Conservation (phyloP, 1,284 basidiomycete genomes). For the Phellopilus nigrolimitatus region DNA sequence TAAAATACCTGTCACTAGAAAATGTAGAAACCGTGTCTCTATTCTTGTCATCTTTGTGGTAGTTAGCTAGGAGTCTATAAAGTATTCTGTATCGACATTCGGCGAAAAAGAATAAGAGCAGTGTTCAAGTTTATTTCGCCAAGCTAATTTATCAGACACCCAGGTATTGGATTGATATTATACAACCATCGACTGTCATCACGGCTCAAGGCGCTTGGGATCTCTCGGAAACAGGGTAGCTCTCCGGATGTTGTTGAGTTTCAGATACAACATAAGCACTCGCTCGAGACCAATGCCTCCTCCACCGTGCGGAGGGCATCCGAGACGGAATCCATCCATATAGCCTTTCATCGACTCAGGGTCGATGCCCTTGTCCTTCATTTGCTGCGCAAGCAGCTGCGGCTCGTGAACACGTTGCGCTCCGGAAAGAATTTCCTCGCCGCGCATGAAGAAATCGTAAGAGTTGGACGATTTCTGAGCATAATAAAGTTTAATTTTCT, state of each 20-base stretch:
- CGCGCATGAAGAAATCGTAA: slow-evolving; percentile 99
- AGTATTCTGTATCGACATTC: too few relatives aligned
- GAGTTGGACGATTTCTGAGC: slow-evolving; percentile 87
- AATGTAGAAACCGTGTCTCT: too few relatives aligned
- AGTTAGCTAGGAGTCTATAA: too few relatives aligned
- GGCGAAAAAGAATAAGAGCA: too few relatives aligned
- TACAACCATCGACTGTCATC: slow-evolving; percentile 20
- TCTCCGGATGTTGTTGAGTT: slow-evolving; percentile 92
- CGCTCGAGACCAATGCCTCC: slow-evolving; percentile 90
- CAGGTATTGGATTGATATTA: background rate
- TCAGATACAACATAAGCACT: slow-evolving; percentile 93
- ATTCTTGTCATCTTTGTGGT: too few relatives aligned
- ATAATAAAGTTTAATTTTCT: background rate
- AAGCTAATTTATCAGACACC: background rate
- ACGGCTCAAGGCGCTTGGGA: slow-evolving; percentile 78
- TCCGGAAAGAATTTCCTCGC: slow-evolving; percentile 96
- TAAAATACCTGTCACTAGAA: too few relatives aligned
- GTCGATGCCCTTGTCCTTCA: slow-evolving; percentile 79
- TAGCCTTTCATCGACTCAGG: slow-evolving; percentile 88
- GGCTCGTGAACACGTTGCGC: slow-evolving; percentile 97
- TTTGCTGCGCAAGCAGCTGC: slow-evolving; percentile 74
- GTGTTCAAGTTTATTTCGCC: background rate
- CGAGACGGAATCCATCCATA: slow-evolving; percentile 91
- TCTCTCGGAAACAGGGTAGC: slow-evolving; percentile 95
- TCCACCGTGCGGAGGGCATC: slow-evolving; percentile 86